These are phyloP conservation scores for Fusarium palustre DNA, from an alignment of 2,329 filamentous ascomycete genomes.

Conservation along the genomic window DNA sequence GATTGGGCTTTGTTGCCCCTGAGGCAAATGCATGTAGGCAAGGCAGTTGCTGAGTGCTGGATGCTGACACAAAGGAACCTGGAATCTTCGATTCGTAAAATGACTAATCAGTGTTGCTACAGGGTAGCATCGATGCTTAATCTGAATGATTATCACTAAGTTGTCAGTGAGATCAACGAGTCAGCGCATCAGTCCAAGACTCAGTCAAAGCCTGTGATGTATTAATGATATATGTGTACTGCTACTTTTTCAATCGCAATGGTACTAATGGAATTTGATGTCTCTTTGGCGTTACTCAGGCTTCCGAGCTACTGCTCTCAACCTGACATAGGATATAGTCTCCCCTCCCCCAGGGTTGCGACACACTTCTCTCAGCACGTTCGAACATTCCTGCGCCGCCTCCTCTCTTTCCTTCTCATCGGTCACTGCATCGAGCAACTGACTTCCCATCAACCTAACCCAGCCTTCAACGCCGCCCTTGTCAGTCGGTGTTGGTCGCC, in stretches of 20 bases:
- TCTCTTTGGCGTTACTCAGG: slow-evolving; percentile 21
- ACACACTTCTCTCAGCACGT: slow-evolving; percentile 67
- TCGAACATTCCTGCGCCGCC: slow-evolving; percentile 65
- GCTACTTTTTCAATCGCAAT: background rate
- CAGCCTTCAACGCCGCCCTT: slow-evolving; percentile 73
- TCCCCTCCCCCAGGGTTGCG: slow-evolving; percentile 68
- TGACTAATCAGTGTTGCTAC: slow-evolving; percentile 40
- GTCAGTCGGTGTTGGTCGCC: slow-evolving; percentile 71
- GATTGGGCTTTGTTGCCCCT: slow-evolving; percentile 26
- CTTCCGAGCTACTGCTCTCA: slow-evolving; percentile 62
- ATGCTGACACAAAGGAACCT: slow-evolving; percentile 38
- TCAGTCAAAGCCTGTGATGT: background rate
- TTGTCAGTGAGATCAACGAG: too few species aligned
- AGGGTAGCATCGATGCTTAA: background rate
- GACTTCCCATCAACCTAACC: slow-evolving; percentile 72
- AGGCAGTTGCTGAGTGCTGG: slow-evolving; percentile 18
- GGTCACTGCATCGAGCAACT: slow-evolving; percentile 66
- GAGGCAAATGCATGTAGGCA: slow-evolving; percentile 19
- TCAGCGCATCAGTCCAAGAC: too few species aligned
- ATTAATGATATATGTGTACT: background rate
- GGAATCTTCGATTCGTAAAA: slow-evolving; percentile 41
- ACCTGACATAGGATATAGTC: slow-evolving; percentile 65
- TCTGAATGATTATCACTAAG: background rate
- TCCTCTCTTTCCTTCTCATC: slow-evolving; percentile 61
- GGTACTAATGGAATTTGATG: background rate